These are phyloP conservation scores for Angophora floribunda DNA, from an alignment of 345 rosid genomes.

Conservation along the genomic window DNA sequence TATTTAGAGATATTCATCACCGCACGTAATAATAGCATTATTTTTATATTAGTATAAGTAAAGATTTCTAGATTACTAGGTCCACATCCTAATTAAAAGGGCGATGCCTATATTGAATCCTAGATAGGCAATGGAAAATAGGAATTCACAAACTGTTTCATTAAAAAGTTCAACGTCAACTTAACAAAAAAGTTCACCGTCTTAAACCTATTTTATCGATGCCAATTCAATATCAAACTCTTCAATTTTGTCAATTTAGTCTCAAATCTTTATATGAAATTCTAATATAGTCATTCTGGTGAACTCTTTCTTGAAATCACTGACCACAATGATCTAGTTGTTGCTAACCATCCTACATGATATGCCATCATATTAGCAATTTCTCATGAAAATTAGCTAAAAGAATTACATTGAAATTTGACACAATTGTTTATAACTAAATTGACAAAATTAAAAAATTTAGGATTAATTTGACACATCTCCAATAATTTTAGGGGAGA, in stretches of 20 bases:
- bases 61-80: neutral
- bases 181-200: neutral
- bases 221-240: accelerated
- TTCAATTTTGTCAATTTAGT: neutral
- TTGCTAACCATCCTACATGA: too few relatives aligned
- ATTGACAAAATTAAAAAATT: too few relatives aligned
- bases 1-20: neutral
- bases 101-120: neutral
- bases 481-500: neutral
- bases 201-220: neutral
- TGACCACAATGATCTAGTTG: too few relatives aligned
- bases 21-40: neutral
- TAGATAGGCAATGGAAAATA: too few relatives aligned
- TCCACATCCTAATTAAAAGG: neutral
- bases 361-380: neutral
- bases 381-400: neutral
- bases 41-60: neutral
- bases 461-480: too few relatives aligned
- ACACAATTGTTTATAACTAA: neutral
- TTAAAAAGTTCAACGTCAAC: neutral
- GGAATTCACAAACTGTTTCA: neutral
- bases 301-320: neutral
- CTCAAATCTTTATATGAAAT: neutral
- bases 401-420: neutral
- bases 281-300: neutral